These are phyloP conservation scores for Colletotrichum destructivum DNA, from an alignment of 2,329 filamentous ascomycete genomes.

Conservation along the genomic window DNA sequence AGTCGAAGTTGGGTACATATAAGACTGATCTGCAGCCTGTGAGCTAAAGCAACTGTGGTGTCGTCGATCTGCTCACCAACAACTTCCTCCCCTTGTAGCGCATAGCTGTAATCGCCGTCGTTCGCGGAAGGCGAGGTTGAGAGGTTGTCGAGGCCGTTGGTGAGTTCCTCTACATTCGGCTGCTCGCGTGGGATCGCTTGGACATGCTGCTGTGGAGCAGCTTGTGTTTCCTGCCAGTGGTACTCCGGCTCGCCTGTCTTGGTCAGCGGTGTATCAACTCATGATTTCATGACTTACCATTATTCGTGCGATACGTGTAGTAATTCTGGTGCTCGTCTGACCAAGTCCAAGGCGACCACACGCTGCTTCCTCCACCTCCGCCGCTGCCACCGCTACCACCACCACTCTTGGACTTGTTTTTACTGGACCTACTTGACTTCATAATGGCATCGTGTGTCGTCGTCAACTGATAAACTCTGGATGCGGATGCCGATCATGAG, in stretches of 20 bases:
- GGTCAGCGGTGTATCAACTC: slow-evolving; percentile 11
- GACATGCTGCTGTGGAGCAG: slow-evolving; percentile 38
- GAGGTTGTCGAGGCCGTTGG: slow-evolving; percentile 27
- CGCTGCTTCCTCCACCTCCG: slow-evolving; percentile 27
- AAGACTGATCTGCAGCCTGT: slow-evolving; percentile 11
- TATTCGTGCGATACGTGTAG: slow-evolving; percentile 49
- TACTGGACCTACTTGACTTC: slow-evolving; percentile 46
- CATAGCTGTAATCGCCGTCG: slow-evolving; percentile 26
- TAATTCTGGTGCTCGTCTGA: slow-evolving; percentile 46
- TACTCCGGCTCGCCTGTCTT: slow-evolving; percentile 46
- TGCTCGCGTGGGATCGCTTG: slow-evolving; percentile 46
- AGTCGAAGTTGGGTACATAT: slow-evolving; percentile 8
- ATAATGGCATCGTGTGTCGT: slow-evolving; percentile 48
- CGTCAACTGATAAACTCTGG: background rate
- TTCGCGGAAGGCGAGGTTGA: slow-evolving; percentile 12
- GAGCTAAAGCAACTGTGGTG: background rate
- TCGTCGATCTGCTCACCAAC: slow-evolving; percentile 1
- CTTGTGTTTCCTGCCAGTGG: slow-evolving; percentile 45
- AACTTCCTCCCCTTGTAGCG: background rate
- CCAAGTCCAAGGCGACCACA: slow-evolving; percentile 51
- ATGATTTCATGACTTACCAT: slow-evolving; percentile 46
- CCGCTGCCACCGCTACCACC: slow-evolving; percentile 18
- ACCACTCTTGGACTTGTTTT: slow-evolving; percentile 45
- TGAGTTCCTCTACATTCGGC: slow-evolving; percentile 45
- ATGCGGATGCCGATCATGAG: slow-evolving; percentile 9